These are phyloP conservation scores for Xerocomellus dryophilus DNA, from an alignment of 768 basidiomycete genomes.

Conservation along the genomic window DNA sequence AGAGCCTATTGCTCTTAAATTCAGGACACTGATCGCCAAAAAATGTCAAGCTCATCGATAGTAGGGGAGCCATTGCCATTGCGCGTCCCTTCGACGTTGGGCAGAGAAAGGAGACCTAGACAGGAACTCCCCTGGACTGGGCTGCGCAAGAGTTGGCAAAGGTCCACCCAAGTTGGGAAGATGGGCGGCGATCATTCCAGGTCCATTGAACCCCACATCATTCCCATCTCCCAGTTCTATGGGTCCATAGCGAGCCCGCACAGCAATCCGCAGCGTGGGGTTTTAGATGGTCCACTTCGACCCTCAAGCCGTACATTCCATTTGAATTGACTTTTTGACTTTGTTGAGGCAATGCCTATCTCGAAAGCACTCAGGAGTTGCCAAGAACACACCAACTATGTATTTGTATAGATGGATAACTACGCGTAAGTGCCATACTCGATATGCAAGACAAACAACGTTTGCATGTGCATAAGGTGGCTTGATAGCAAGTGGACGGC, in stretches of 20 bases:
- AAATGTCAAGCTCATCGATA: neutral
- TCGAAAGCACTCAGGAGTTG: neutral
- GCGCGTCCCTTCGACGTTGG: neutral
- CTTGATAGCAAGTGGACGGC: conserved; percentile 2
- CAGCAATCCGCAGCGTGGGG: conserved; percentile 10
- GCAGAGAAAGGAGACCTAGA: neutral
- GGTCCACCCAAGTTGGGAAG: neutral
- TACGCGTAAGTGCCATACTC: neutral
- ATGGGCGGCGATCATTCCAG: neutral
- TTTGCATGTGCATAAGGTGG: neutral
- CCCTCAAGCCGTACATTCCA: neutral
- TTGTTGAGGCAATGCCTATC: neutral
- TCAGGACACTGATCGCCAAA: neutral
- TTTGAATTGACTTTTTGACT: neutral
- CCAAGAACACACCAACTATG: neutral
- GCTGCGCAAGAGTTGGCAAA: neutral
- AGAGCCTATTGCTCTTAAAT: neutral
- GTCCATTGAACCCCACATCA: neutral
- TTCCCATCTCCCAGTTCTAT: neutral
- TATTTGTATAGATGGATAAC: neutral
- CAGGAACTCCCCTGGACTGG: neutral
- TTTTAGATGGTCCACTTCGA: neutral
- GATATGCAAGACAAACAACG: neutral
- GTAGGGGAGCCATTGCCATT: too few species aligned
- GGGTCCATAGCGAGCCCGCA: neutral